These are phyloP conservation scores for Fistulifera pelliculosa DNA, from an alignment of 108 stramenopile species.

Conservation along the genomic window DNA sequence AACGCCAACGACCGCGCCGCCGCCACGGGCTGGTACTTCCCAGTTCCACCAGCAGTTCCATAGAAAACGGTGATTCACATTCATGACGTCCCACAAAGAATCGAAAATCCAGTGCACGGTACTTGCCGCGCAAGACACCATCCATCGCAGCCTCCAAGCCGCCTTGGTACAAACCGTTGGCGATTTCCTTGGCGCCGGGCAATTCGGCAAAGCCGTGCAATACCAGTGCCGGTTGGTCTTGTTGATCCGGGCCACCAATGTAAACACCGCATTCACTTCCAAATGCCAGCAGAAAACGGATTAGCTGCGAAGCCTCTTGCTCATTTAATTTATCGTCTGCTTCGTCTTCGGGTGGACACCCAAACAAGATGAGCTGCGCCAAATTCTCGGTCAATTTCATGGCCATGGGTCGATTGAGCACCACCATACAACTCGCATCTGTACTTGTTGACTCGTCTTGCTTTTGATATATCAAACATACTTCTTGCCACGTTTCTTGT, in stretches of 20 bases:
- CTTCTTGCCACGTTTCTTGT: conserved; percentile 77
- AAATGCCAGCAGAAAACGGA: conserved; percentile 60
- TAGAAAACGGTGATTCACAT: background rate
- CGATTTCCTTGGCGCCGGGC: conserved; percentile 61
- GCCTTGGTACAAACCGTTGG: conserved; percentile 59
- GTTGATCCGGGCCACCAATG: conserved; percentile 68
- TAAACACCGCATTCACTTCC: conserved; percentile 58
- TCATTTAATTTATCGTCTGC: conserved; percentile 4
- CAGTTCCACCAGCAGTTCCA: conserved; percentile 34
- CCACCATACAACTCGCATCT: conserved; percentile 24
- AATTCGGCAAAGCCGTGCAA: conserved; percentile 72
- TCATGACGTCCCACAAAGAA: conserved; percentile 71
- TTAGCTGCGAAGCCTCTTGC: conserved; percentile 16
- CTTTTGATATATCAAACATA: conserved; percentile 57
- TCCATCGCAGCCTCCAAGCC: conserved; percentile 69
- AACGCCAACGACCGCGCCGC: conserved; percentile 62
- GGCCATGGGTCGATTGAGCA: conserved; percentile 79
- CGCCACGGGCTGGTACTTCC: conserved; percentile 71
- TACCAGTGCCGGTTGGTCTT: conserved; percentile 52
- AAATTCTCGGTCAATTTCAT: conserved; percentile 59
- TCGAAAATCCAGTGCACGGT: conserved; percentile 70
- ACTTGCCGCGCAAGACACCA: conserved; percentile 53
- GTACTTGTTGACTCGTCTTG: conserved; percentile 20
- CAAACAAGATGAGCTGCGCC: conserved; percentile 43
- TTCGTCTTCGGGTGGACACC: conserved; percentile 13